A percentile compares a stretch with the other conserved stretches of the same genome.
These are phyloP conservation scores for Capronia coronata DNA, from an alignment of 2,329 filamentous ascomycete genomes.

Conservation along the genomic window DNA sequence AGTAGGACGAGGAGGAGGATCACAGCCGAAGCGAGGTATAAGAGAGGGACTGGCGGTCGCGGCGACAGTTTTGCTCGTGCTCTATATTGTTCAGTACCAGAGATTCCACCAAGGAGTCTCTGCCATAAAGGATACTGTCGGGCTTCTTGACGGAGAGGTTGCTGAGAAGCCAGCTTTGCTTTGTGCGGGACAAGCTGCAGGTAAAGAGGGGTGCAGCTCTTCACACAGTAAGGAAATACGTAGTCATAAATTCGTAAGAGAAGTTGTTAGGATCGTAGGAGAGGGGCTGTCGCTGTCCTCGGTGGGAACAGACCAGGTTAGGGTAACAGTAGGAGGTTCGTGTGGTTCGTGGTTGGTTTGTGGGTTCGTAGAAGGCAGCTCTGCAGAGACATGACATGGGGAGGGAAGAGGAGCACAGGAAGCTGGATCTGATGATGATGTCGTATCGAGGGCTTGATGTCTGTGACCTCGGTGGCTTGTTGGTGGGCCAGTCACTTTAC, in stretches of 20 bases:
- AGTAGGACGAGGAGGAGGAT: slow-evolving; percentile 18
- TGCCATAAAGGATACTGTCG: slow-evolving; percentile 14
- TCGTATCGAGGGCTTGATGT: slow-evolving; percentile 3
- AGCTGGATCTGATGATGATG: slow-evolving; percentile 5
- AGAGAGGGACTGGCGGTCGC: slow-evolving; percentile 14
- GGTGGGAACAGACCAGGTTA: not conserved
- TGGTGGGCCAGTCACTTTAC: not conserved
- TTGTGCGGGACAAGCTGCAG: slow-evolving; percentile 3
- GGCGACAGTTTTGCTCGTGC: slow-evolving; percentile 19
- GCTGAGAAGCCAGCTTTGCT: slow-evolving; percentile 19
- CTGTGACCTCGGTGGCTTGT: not conserved
- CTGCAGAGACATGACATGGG: too few relatives aligned
- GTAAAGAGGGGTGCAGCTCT: slow-evolving; percentile 9
- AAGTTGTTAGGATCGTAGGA: not conserved
- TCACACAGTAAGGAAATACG: not conserved
- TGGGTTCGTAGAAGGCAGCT: not conserved
- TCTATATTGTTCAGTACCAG: slow-evolving; percentile 19
- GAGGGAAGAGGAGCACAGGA: too few relatives aligned
- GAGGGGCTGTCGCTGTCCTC: not conserved
- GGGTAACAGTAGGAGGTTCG: not conserved
- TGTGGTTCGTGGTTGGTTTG: not conserved
- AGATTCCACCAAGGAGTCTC: slow-evolving; percentile 12
- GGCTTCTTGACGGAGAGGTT: not conserved
- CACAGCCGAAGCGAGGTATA: slow-evolving; percentile 23
- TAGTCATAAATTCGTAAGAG: not conserved